Evolutionary conservation across 805 yeast genomes (phyloP), one percentile per base, ranked within the genome.

Genomic region (Metschnikowia matae): DNA sequence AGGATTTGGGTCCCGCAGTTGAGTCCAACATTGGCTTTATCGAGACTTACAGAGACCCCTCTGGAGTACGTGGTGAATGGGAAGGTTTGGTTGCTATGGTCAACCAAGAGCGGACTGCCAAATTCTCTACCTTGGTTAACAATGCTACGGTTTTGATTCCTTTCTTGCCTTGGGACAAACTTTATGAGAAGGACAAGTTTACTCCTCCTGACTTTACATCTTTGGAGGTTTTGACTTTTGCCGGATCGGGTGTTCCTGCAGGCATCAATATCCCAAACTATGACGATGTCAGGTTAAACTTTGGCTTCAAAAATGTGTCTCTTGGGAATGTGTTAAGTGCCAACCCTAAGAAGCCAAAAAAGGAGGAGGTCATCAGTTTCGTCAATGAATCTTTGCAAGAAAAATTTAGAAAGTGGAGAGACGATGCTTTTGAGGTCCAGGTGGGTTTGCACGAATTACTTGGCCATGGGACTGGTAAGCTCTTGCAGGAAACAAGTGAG

Each of bases 121-220:
- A 88, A 61, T 89, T 89, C 63, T 82, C 84, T 26, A 73, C 73
- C 10, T 74, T 89, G 56, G 96, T 89, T 23, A 67, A 72, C 17
- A 75, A 75, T 52, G 96, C 96, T 14, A 77, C 81, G 41, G 67
- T 71, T 10, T 87, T 82, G 63, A 86, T 89, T 54, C 54, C 73
- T 2, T 67, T 79, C 57, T 76, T 89, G 57, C 96, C 97, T 29
- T 89, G 97, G 97, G 78, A 77, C 51, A 65, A 72, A 50, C 79
- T 76, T 21, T 89, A 75, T 63, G 97, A 89, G 67, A 89, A 89
- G 67, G 94, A 87, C 63, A 77, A 63, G n/a, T 89, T 89, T 67
- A 84, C 88, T 44, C 92, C 96, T 23, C 97, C 97, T 18, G 97
- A 89, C 68, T 89, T 89, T 70, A 88, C 96, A 4, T 87, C 96